Base-by-base conservation (phyloP, 2,329 filamentous ascomycete genomes). In the Geoglossum cookeanum region DNA sequence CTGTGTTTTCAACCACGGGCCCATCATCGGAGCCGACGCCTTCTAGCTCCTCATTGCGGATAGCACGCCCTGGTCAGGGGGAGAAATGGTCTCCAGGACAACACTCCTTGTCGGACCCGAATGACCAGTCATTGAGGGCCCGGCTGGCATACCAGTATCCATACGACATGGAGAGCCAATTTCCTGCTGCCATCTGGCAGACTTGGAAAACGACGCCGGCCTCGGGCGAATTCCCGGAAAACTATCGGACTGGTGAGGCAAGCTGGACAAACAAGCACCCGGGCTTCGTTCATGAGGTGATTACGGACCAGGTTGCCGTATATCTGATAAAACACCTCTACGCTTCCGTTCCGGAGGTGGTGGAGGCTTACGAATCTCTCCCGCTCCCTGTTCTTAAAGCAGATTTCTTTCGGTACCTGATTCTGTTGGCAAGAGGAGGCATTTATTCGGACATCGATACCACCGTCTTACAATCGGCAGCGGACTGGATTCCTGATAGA, bases 111-210 rank as follows among this genome's bases (percentile, higher is more conserved):
- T 76, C 81, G 57, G 84, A 91, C 68, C 76, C 87, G 66, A 80
- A 81, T 59, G 79, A 77, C 66, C 81, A 86, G 71, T 81, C 85
- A 15, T 76, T 90, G 56, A 75, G 85, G 78, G 73, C 95, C 61
- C 79, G 92, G 72, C 80, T 98, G 58, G 84, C 83, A 56, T 96
- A 94, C 73, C 86, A 94, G 64, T 97, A 92, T 70, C 88, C 90
- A 22, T 98, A 97, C 75, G 86, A 95, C 65, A 77, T 91, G 61
- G 81, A 89, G 66, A 71, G 76, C 63, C 94, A 91, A 69, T 97
- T 97, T 69, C 92, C 92, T 2, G 90, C 89, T 58, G 97, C 95
- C 74, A 94, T 98, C 67, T 98, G 92, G 92, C 92, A 98, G 75
- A 98, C 92, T 13, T 98, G 92, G 92, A 96, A 94, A 70, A 84